Base-by-base conservation (phyloP, 116 monocot genomes). In the Trichopus zeylanicus region DNA sequence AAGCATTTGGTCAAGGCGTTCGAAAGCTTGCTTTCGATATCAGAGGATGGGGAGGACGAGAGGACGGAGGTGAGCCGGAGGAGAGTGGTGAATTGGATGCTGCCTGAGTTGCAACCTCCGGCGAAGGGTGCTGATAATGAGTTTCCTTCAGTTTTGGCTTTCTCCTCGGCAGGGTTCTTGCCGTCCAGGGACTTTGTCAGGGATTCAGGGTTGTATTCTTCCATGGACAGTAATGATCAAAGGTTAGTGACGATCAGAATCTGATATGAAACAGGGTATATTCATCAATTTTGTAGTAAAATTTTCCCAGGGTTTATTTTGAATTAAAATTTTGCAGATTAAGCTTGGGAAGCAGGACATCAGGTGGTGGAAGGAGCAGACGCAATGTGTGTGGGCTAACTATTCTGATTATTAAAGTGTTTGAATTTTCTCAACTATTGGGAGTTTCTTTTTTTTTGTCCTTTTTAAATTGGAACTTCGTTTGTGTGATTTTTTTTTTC, bases 1-100 rank as follows among this genome's bases (percentile, higher is more conserved):
- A 90, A 72, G 77, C 81, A 90, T 59, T 27, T 95, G 60, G 95
- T 95, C 46, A 73, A 84, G 72, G 90, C 90, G 4, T 95, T 95
- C 35, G 95, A 95, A 78, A 73, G 60, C 59, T 30, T 89, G 21
- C 72, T 81, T 29, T 72, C 77, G 1, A 74, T 84, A 29, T 76
- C 86, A 1, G 72, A 76, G 48, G 62, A 62, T 13, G 23, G 39
- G 13, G 67, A 59, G 33, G 65, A 57, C 16, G 59, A 29, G 31
- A 47, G 30, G 51, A 56, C 15, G 19, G 61, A 37, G 51, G 70
- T 26, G 39, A 68, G 39, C 6, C 71, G 30, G 54, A 31, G 22
- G 0, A 65, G 8, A 30, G 66, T 60, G 30, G 47, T 63, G 66
- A 75, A 77, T 31, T 87, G 84, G 87, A 66, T 62, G 0, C 38